These are phyloP conservation scores for Pisolithus microcarpus DNA, from an alignment of 768 basidiomycete genomes.

Conservation along the genomic window DNA sequence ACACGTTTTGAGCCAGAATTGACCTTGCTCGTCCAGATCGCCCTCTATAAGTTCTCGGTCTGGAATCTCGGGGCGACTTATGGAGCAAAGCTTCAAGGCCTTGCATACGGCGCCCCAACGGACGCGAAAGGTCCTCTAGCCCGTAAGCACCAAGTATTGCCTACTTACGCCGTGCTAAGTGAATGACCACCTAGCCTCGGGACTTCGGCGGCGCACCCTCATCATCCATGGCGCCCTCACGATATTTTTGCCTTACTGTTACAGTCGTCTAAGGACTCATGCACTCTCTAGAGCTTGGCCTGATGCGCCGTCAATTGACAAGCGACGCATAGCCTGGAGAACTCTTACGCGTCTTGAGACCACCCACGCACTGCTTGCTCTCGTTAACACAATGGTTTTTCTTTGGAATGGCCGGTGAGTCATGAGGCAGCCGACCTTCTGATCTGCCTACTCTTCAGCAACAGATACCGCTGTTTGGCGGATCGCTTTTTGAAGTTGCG, in stretches of 20 bases:
- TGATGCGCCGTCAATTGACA: conserved; percentile 77
- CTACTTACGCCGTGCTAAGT: neutral
- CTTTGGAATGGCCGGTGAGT: conserved; percentile 80
- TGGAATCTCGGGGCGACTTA: conserved; percentile 80
- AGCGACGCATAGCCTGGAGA: conserved; percentile 68
- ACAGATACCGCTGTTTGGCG: conserved; percentile 77
- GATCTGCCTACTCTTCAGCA: neutral
- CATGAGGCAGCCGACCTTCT: neutral
- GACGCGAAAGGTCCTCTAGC: conserved; percentile 3
- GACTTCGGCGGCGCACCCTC: conserved; percentile 54
- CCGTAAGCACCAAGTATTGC: conserved; percentile 14
- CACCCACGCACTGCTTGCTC: conserved; percentile 48
- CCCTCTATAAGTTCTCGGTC: conserved; percentile 74
- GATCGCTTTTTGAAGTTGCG: conserved; percentile 73
- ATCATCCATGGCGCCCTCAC: conserved; percentile 66
- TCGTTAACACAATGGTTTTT: conserved; percentile 78
- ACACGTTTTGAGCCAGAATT: conserved; percentile 70
- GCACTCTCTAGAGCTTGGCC: conserved; percentile 87
- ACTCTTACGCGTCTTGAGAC: conserved; percentile 61
- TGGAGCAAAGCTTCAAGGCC: conserved; percentile 75
- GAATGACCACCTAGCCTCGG: conserved; percentile 43
- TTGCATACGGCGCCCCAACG: conserved; percentile 45
- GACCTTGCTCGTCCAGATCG: conserved; percentile 56
- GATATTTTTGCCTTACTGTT: conserved; percentile 70
- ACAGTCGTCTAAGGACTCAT: conserved; percentile 62